These are phyloP conservation scores for Stemphylium beticola DNA, from an alignment of 2,329 filamentous ascomycete genomes.

Conservation along the genomic window DNA sequence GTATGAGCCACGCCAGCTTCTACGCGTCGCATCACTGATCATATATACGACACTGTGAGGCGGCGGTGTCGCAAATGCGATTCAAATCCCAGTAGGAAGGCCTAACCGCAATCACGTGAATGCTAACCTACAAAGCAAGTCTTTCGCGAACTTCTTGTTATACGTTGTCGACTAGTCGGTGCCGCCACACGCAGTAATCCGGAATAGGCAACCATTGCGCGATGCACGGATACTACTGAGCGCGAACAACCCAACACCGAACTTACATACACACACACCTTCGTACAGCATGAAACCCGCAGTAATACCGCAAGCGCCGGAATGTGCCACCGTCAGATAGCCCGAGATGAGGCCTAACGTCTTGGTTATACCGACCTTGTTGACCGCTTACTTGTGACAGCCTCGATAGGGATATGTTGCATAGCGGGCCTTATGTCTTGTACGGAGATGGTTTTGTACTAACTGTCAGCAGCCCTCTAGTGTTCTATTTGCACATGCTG, in stretches of 20 bases:
- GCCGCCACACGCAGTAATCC: slow-evolving; percentile 6
- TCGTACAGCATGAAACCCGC: slow-evolving; percentile 1
- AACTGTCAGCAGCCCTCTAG: no score
- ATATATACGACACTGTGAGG: slow-evolving; percentile 3
- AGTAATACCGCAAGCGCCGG: slow-evolving; percentile 2
- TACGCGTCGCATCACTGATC: not conserved
- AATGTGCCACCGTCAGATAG: not conserved
- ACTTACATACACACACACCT: not conserved
- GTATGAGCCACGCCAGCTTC: not conserved
- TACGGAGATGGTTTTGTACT: no score
- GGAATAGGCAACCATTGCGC: slow-evolving; percentile 17
- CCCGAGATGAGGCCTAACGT: not conserved
- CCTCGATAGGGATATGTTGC: not conserved
- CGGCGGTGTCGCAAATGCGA: slow-evolving; percentile 3
- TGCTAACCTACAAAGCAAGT: slow-evolving; percentile 17
- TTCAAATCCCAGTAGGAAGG: not conserved
- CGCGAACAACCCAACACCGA: not conserved
- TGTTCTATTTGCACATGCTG: not conserved
- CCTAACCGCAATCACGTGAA: slow-evolving; percentile 13
- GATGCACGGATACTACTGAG: slow-evolving; percentile 1
- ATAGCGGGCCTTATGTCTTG: no score
- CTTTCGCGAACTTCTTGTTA: slow-evolving; percentile 19
- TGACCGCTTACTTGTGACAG: not conserved
- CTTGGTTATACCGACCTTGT: not conserved
- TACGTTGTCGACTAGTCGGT: slow-evolving; percentile 9